Evolutionary conservation across 2,329 filamentous ascomycete genomes (phyloP).

Genomic region (Colletotrichum tamarilloi): DNA sequence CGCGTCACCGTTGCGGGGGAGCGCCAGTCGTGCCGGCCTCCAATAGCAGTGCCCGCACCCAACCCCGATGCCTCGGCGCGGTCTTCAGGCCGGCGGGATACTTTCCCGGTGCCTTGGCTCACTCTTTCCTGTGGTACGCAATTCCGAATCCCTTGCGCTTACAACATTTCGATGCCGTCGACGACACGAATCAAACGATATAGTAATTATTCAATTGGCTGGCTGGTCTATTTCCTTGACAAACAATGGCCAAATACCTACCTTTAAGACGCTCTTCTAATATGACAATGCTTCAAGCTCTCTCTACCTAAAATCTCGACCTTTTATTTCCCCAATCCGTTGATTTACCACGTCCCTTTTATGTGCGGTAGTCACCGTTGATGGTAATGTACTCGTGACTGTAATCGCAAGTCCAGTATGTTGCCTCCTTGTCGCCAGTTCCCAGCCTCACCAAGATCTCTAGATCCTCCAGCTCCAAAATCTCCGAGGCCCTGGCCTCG

Average conservation of each 20-base stretch:
- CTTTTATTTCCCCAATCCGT: too few relatives aligned
- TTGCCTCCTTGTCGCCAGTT: conserved; percentile 74
- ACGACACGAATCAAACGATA: neutral
- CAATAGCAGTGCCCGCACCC: conserved; percentile 10
- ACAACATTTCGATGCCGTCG: neutral
- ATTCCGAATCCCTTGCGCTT: neutral
- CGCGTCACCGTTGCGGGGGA: conserved; percentile 17
- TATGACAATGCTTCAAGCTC: neutral
- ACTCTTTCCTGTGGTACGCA: neutral
- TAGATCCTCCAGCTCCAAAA: conserved; percentile 80
- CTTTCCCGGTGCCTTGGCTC: neutral
- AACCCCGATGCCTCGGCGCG: conserved; percentile 30
- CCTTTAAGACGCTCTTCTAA: neutral
- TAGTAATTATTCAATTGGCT: neutral
- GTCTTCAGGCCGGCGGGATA: neutral
- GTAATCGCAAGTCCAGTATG: conserved; percentile 89
- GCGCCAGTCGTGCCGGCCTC: conserved; percentile 3
- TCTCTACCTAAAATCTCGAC: neutral
- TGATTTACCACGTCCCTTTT: neutral
- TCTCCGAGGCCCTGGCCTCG: conserved; percentile 80
- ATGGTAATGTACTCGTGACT: conserved; percentile 83
- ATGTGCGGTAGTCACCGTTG: conserved; percentile 75
- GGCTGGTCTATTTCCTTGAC: conserved; percentile 1
- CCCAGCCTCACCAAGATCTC: conserved; percentile 82
- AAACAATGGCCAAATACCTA: too few relatives aligned